Evolutionary conservation across 345 rosid genomes (phyloP).

Genomic region (Dovyalis caffra): DNA sequence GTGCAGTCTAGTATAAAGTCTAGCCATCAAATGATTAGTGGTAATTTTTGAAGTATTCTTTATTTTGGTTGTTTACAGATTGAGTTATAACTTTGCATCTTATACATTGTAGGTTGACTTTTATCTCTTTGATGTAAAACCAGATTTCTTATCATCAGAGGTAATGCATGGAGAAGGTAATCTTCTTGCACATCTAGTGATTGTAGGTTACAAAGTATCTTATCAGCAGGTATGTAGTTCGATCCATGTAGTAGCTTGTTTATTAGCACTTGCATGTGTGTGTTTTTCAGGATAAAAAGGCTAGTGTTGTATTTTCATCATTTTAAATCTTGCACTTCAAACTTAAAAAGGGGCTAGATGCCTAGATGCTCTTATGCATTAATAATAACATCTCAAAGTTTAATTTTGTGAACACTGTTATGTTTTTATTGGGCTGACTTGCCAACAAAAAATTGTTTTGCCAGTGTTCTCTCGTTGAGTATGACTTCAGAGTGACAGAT

Average conservation of each 20-base stretch:
- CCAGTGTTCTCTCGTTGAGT: constrained; percentile 72
- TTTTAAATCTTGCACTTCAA: no score
- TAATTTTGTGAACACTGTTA: neutral
- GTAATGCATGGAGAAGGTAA: constrained; percentile 97
- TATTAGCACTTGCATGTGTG: constrained; percentile 5
- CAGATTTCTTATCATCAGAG: constrained; percentile 80
- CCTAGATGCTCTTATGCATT: no score
- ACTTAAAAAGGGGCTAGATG: no score
- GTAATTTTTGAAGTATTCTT: constrained; percentile 38
- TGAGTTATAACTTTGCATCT: constrained; percentile 16
- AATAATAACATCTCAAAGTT: neutral
- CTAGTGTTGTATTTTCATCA: neutral
- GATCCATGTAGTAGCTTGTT: constrained; percentile 7
- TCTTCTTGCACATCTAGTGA: constrained; percentile 78
- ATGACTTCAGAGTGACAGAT: constrained; percentile 68
- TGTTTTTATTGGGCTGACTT: neutral
- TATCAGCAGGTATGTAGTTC: constrained; percentile 69
- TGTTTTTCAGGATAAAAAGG: neutral
- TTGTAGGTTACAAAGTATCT: constrained; percentile 73
- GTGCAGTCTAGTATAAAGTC: constrained; percentile 64
- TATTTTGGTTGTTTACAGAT: neutral
- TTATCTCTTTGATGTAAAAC: constrained; percentile 30
- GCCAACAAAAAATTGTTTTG: constrained; percentile 8
- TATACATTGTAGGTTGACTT: constrained; percentile 34
- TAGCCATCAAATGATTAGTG: constrained; percentile 71